These are phyloP conservation scores for Podochytrium sp. DNA, from an alignment of 192 early-diverging fungal species.

Conservation along the genomic window DNA sequence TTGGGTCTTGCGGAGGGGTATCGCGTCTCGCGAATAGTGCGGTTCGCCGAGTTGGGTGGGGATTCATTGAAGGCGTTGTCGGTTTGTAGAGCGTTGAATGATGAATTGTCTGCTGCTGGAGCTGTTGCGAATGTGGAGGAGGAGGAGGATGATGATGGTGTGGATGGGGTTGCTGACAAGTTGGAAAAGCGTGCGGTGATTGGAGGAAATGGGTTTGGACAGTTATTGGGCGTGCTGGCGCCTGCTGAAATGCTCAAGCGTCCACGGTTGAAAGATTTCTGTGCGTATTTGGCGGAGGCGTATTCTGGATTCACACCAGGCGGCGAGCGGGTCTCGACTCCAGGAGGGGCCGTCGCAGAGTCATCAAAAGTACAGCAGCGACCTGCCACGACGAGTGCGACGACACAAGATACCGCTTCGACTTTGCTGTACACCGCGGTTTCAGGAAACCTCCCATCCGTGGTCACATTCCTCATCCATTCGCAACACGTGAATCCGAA, in stretches of 20 bases:
- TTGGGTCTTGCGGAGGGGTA: background rate
- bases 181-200: background rate
- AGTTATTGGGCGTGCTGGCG: conserved; percentile 38
- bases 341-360: too few relatives aligned
- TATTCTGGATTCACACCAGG: background rate
- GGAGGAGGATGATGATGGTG: background rate
- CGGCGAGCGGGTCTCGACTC: background rate
- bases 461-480: background rate
- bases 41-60: conserved; percentile 41
- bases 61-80: conserved; percentile 43
- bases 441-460: background rate
- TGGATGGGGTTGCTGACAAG: background rate
- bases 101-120: background rate
- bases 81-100: conserved; percentile 27
- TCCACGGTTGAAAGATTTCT: conserved; percentile 32
- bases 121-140: background rate
- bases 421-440: background rate
- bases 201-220: conserved; percentile 34
- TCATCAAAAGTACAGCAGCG: background rate
- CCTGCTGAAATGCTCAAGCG: conserved; percentile 43
- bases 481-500: background rate
- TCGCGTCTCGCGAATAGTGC: background rate
- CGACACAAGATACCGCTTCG: background rate
- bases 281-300: conserved; percentile 24
- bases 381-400: background rate